Evolutionary conservation across 1,139 yeast species (phyloP).

Genomic region (Magnusiomyces ingens): DNA sequence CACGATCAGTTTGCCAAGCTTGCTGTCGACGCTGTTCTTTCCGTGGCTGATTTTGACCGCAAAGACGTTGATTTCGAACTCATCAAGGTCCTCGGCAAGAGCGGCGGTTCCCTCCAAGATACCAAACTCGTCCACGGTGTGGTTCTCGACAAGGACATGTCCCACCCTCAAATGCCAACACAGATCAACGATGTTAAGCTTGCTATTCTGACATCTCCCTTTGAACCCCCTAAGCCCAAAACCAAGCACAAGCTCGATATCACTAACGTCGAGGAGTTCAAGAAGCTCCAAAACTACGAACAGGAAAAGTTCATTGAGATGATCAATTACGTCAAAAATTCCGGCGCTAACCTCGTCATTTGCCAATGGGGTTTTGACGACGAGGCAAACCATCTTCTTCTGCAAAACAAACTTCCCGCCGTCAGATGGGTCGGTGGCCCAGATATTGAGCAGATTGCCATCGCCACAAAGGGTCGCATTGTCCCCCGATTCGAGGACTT

Average conservation of each 20-base stretch:
- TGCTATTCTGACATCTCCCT: conserved; percentile 95
- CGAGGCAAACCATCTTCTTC: conserved; percentile 90
- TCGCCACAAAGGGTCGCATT: conserved; percentile 94
- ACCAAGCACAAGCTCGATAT: conserved; percentile 96
- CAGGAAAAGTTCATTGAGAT: conserved; percentile 83
- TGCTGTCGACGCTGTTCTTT: conserved; percentile 94
- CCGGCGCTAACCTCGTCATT: conserved; percentile 94
- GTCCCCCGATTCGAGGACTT: conserved; percentile 97
- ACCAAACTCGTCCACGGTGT: conserved; percentile 84
- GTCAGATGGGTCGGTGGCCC: conserved; percentile 99
- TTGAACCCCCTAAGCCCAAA: conserved; percentile 99
- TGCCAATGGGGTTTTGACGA: conserved; percentile 99
- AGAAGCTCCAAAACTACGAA: conserved; percentile 84
- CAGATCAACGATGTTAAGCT: conserved; percentile 71
- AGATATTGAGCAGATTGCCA: conserved; percentile 90
- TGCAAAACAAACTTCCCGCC: conserved; percentile 86
- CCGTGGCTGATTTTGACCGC: conserved; percentile 87
- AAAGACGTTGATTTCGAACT: conserved; percentile 95
- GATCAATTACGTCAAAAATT: conserved; percentile 76
- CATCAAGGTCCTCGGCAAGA: conserved; percentile 91
- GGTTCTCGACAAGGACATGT: conserved; percentile 88
- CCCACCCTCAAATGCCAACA: conserved; percentile 98
- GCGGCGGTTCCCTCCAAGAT: conserved; percentile 89
- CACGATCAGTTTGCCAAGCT: conserved; percentile 92
- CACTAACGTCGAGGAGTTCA: conserved; percentile 84